These are phyloP conservation scores for Nemania diffusa DNA, from an alignment of 2,329 filamentous ascomycete species.

Conservation along the genomic window DNA sequence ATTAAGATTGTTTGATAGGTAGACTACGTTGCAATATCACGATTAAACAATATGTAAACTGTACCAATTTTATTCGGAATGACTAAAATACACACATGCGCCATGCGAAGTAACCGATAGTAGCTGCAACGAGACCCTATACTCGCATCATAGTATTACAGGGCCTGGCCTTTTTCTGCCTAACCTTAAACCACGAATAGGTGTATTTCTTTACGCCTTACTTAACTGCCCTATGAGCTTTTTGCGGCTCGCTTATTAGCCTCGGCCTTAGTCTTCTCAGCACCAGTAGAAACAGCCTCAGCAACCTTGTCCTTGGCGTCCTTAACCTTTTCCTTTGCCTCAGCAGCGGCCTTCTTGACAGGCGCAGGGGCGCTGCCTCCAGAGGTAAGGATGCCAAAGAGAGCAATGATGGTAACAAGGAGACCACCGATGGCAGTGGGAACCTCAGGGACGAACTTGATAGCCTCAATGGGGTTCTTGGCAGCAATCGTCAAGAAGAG, in stretches of 20 bases:
- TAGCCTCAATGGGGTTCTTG: conserved; percentile 82
- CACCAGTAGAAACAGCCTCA: conserved; percentile 67
- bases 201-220: conserved; percentile 28
- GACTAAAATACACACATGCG: conserved; percentile 45
- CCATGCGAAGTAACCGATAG: conserved; percentile 45
- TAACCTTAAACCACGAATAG: conserved; percentile 30
- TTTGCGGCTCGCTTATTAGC: conserved; percentile 68
- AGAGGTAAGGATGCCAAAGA: conserved; percentile 74
- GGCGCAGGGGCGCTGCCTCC: conserved; percentile 74
- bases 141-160: conserved; percentile 37
- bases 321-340: conserved; percentile 76
- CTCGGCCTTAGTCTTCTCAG: conserved; percentile 82
- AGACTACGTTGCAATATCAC: not conserved
- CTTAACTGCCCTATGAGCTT: conserved; percentile 57
- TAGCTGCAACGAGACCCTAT: conserved; percentile 36
- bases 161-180: conserved; percentile 32
- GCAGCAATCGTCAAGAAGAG: conserved; percentile 87
- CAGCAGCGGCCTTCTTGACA: conserved; percentile 75
- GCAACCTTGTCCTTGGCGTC: conserved; percentile 79
- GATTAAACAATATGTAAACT: conserved; percentile 12
- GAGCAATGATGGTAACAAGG: conserved; percentile 73
- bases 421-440: conserved; percentile 81
- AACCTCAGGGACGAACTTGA: conserved; percentile 92
- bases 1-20: not conserved
- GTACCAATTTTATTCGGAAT: conserved; percentile 37